phyloP scores from a whole-genome alignment of 2,329 filamentous ascomycete species.

The Penicillium sp. region DNA sequence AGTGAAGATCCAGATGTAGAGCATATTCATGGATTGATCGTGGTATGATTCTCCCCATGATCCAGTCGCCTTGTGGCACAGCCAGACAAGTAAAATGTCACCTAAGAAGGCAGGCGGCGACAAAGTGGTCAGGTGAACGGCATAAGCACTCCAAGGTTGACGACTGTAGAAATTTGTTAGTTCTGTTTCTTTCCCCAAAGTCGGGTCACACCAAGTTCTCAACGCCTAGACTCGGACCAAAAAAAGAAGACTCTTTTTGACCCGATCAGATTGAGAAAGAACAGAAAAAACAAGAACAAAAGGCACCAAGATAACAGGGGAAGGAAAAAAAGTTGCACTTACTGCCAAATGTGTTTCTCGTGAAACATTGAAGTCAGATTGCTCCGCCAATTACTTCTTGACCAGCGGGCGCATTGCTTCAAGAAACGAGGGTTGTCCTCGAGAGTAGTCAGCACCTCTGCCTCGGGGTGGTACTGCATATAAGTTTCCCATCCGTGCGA shows the following conservation, averaged over 20 bases:
- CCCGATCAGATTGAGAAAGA: not conserved
- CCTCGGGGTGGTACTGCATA: conserved; percentile 89
- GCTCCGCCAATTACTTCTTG: conserved; percentile 95
- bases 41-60: conserved; percentile 58
- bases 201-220: not conserved
- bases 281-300: not conserved
- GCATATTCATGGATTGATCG: conserved; percentile 56
- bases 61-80: conserved; percentile 67
- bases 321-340: conserved; percentile 49
- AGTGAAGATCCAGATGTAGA: conserved; percentile 75
- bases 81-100: conserved; percentile 69
- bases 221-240: not conserved
- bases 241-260: not conserved
- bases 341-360: conserved; percentile 84
- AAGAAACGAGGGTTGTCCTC: conserved; percentile 87
- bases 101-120: conserved; percentile 80
- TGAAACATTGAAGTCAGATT: conserved; percentile 86
- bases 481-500: conserved; percentile 89
- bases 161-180: conserved; percentile 54
- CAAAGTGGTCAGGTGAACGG: conserved; percentile 87
- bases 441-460: conserved; percentile 87
- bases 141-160: conserved; percentile 91
- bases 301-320: not conserved
- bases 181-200: too few relatives aligned
- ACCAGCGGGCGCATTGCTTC: conserved; percentile 92